Conservation (phyloP, 1,139 yeast genomes). For the Diutina rugosa region DNA sequence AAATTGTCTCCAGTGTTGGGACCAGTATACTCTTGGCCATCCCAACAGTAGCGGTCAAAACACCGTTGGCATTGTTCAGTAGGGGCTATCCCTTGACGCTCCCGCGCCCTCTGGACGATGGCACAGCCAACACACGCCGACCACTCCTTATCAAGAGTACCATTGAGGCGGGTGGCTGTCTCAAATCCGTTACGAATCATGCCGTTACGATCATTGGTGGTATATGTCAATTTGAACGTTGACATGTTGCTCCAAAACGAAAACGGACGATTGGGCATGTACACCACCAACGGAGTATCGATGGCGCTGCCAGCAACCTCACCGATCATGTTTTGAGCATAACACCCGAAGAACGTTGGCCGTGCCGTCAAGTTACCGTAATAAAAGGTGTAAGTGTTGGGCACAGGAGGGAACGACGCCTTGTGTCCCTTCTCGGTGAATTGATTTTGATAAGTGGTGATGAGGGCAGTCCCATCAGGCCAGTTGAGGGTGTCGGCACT, state of each 20-base stretch:
- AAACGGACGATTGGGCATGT: constrained; percentile 19
- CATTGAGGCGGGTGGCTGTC: constrained; percentile 56
- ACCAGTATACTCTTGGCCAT: constrained; percentile 25
- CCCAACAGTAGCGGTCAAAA: constrained; percentile 74
- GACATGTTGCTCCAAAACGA: constrained; percentile 25
- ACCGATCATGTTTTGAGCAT: constrained; percentile 23
- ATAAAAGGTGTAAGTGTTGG: constrained; percentile 15
- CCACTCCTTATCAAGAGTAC: constrained; percentile 65
- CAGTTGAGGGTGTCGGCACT: constrained; percentile 67
- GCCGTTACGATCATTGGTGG: constrained; percentile 16
- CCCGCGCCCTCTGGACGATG: constrained; percentile 68
- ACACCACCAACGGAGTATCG: constrained; percentile 28
- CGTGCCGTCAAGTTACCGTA: constrained; percentile 14
- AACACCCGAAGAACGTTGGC: constrained; percentile 49
- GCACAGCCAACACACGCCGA: constrained; percentile 83
- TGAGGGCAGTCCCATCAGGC: constrained; percentile 72
- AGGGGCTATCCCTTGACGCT: constrained; percentile 49
- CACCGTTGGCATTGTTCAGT: constrained; percentile 66
- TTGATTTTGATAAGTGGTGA: constrained; percentile 39
- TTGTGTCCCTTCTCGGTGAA: constrained; percentile 27
- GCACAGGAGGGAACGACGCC: background rate
- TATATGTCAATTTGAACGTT: constrained; percentile 26
- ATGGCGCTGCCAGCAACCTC: constrained; percentile 8
- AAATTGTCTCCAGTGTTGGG: background rate
- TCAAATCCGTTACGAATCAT: constrained; percentile 53